These are phyloP conservation scores for Dioscorea dumetorum DNA, from an alignment of 106 monocot species.

Conservation along the genomic window DNA sequence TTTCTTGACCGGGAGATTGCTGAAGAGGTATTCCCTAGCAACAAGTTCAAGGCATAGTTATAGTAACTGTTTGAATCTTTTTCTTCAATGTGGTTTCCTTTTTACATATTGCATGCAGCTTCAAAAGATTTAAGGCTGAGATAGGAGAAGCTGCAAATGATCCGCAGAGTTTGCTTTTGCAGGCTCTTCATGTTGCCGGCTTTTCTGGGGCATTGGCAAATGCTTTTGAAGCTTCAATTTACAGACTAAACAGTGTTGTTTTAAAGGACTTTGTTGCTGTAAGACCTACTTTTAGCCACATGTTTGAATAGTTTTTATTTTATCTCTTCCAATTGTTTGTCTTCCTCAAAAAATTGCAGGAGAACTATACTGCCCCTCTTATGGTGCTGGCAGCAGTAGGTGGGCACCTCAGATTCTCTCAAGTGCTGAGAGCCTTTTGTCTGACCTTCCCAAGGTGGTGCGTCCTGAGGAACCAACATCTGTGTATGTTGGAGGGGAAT, in stretches of 20 bases:
- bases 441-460: constrained; percentile 50
- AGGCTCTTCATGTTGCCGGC: constrained; percentile 72
- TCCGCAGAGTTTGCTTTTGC: constrained; percentile 64
- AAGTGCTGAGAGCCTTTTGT: constrained; percentile 56
- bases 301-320: not conserved
- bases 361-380: constrained; percentile 64
- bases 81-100: not conserved
- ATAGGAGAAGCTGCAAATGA: constrained; percentile 48
- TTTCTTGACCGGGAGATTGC: constrained; percentile 88
- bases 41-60: too few relatives aligned
- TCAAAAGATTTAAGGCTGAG: constrained; percentile 48
- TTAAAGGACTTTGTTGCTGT: constrained; percentile 68
- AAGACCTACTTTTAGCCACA: constrained; percentile 8
- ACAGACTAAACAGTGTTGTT: constrained; percentile 32
- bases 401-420: constrained; percentile 65
- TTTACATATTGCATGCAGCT: constrained; percentile 26
- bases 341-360: constrained; percentile 23
- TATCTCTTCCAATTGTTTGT: not conserved
- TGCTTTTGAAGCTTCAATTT: constrained; percentile 54
- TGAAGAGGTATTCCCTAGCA: constrained; percentile 48
- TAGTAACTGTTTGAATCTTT: not conserved
- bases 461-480: constrained; percentile 54
- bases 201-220: constrained; percentile 72
- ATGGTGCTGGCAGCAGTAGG: constrained; percentile 80
- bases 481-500: constrained; percentile 75